phyloP scores from a whole-genome alignment of 768 basidiomycete species.

The Serendipita sp. region DNA sequence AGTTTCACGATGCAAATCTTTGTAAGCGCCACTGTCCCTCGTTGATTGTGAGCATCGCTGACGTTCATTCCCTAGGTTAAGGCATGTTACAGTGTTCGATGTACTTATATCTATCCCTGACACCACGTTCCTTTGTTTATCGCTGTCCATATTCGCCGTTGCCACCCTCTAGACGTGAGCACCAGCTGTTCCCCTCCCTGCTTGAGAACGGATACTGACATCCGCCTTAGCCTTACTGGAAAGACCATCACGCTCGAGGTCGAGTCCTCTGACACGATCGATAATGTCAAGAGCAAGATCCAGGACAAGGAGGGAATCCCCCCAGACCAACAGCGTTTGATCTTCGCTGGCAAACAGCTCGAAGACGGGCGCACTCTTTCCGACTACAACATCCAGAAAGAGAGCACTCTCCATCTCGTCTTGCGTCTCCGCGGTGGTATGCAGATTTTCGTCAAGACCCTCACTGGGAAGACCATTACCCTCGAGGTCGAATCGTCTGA shows the following conservation, averaged over 20 bases:
- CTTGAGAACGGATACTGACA: neutral
- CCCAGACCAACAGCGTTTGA: constrained; percentile 87
- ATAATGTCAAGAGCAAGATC: constrained; percentile 69
- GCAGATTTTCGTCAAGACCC: constrained; percentile 70
- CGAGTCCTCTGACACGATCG: constrained; percentile 61
- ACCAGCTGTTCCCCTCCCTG: neutral
- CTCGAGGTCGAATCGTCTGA: constrained; percentile 76
- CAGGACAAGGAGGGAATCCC: constrained; percentile 78
- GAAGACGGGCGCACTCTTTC: constrained; percentile 85
- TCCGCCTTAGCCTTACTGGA: constrained; percentile 35
- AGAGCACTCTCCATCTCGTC: constrained; percentile 79
- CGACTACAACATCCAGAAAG: constrained; percentile 91
- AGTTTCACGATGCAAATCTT: constrained; percentile 4
- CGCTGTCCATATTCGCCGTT: neutral
- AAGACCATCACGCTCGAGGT: constrained; percentile 86
- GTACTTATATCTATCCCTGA: neutral
- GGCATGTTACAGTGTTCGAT: neutral
- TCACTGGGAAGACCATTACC: constrained; percentile 87
- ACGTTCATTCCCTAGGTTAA: neutral
- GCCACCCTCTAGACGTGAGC: constrained; percentile 2
- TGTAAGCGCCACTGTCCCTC: neutral
- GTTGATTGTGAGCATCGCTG: neutral
- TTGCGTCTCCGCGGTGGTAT: constrained; percentile 85
- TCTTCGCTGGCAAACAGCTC: constrained; percentile 90
- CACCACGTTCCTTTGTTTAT: neutral